phyloP scores from a whole-genome alignment of 352 stramenopile species.

The Pythium insidiosum region DNA sequence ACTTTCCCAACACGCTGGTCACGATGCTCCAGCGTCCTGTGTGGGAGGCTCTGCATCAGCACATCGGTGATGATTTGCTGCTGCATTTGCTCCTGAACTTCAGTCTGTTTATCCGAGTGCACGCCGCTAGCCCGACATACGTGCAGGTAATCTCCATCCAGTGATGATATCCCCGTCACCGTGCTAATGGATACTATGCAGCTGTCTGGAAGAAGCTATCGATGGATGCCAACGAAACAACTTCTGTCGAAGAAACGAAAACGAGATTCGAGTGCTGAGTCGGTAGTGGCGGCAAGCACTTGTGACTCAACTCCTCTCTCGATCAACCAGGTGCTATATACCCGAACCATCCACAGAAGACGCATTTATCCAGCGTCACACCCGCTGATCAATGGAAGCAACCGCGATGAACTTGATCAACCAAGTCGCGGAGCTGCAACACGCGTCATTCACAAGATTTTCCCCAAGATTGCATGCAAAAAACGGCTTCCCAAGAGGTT shows the following conservation, averaged over 20 bases:
- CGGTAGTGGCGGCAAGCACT: no score
- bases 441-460: slow-evolving; percentile 41
- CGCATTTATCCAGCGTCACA: slow-evolving; percentile 27
- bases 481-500: slow-evolving; percentile 52
- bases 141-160: no score
- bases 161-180: neutral
- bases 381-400: slow-evolving; percentile 5
- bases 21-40: slow-evolving; percentile 38
- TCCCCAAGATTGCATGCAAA: slow-evolving; percentile 11
- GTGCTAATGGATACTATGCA: neutral
- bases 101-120: slow-evolving; percentile 37
- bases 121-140: slow-evolving; percentile 18
- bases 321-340: slow-evolving; percentile 64
- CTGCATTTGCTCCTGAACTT: slow-evolving; percentile 59
- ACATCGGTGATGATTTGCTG: slow-evolving; percentile 64
- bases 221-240: no score
- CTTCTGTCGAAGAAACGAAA: no score
- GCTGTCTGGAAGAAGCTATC: no score
- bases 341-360: slow-evolving; percentile 26
- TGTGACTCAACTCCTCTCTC: slow-evolving; percentile 14
- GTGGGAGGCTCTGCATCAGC: slow-evolving; percentile 39
- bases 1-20: slow-evolving; percentile 71
- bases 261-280: no score
- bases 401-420: slow-evolving; percentile 10
- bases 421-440: slow-evolving; percentile 24